phyloP scores from a whole-genome alignment of 768 basidiomycete genomes.

The Tylopilus felleus region DNA sequence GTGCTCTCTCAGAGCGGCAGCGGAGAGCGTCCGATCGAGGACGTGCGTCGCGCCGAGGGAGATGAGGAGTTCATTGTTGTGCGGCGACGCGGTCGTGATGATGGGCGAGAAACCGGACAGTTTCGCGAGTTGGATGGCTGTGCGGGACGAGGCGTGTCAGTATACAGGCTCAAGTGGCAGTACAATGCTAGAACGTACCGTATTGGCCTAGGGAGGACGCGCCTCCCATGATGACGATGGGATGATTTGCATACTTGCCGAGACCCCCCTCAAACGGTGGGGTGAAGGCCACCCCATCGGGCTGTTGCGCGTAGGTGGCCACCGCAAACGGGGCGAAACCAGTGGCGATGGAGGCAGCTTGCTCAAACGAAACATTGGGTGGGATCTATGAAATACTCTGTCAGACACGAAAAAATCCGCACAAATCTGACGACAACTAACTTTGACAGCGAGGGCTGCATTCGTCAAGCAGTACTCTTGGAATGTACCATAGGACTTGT shows the following conservation, averaged over 20 bases:
- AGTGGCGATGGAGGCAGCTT: constrained; percentile 36
- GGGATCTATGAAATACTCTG: constrained; percentile 26
- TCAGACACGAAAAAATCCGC: not conserved
- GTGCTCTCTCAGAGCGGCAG: not conserved
- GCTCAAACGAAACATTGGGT: constrained; percentile 32
- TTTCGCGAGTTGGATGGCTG: constrained; percentile 34
- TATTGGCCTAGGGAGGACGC: constrained; percentile 37
- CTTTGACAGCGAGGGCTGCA: constrained; percentile 19
- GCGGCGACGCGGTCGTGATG: constrained; percentile 37
- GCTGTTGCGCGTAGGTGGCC: constrained; percentile 29
- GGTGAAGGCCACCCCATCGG: constrained; percentile 25
- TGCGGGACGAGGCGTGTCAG: not conserved
- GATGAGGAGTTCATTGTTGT: constrained; percentile 29
- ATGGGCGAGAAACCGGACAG: constrained; percentile 36
- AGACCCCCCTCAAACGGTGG: constrained; percentile 29
- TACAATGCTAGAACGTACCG: constrained; percentile 15
- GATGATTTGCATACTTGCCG: constrained; percentile 31
- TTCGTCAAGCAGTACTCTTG: constrained; percentile 24
- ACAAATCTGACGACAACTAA: not conserved
- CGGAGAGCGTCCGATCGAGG: constrained; percentile 29
- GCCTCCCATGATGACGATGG: constrained; percentile 37
- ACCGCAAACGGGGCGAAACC: constrained; percentile 33
- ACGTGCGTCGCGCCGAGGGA: constrained; percentile 38
- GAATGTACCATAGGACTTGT: constrained; percentile 9
- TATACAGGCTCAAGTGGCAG: not conserved